Percentiles rank a stretch among this genome's conserved stretches.
Conservation (phyloP, 495 filamentous ascomycete species). For the Endocarpon pusillum region DNA sequence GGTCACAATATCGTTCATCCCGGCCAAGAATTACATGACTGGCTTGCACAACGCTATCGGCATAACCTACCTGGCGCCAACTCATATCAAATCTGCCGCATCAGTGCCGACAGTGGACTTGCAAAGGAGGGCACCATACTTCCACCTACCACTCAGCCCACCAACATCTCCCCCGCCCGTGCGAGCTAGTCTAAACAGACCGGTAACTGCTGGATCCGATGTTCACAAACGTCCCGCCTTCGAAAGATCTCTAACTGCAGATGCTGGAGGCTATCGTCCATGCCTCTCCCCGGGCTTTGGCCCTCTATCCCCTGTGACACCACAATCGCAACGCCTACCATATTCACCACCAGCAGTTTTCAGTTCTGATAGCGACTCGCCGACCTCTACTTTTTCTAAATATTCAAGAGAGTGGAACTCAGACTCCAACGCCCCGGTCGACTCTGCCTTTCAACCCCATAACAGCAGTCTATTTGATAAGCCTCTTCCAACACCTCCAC, state of each 20-base stretch:
- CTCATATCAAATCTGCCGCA: constrained; percentile 7
- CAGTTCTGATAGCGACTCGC: not conserved
- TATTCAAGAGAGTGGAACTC: no score
- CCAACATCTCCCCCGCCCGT: constrained; percentile 11
- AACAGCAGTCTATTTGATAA: no score
- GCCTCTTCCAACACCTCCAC: constrained; percentile 11
- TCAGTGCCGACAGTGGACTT: not conserved
- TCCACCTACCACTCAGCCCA: constrained; percentile 16
- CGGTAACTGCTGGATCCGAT: constrained; percentile 1
- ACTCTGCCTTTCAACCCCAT: constrained; percentile 4
- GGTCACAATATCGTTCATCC: constrained; percentile 46
- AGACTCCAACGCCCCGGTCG: constrained; percentile 5
- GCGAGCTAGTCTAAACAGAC: constrained; percentile 2
- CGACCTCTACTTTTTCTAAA: not conserved
- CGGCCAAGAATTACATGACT: constrained; percentile 40
- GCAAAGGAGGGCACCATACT: not conserved
- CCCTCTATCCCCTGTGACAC: not conserved
- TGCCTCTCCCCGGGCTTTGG: not conserved
- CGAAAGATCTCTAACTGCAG: constrained; percentile 1
- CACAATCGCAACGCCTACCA: not conserved
- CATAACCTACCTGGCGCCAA: constrained; percentile 49
- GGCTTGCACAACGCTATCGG: constrained; percentile 49
- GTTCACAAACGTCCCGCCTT: constrained; percentile 9
- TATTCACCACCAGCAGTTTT: not conserved
- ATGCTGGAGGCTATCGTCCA: not conserved